These are phyloP conservation scores for Cymodocea nodosa DNA, from an alignment of 116 monocot genomes.

Conservation along the genomic window DNA sequence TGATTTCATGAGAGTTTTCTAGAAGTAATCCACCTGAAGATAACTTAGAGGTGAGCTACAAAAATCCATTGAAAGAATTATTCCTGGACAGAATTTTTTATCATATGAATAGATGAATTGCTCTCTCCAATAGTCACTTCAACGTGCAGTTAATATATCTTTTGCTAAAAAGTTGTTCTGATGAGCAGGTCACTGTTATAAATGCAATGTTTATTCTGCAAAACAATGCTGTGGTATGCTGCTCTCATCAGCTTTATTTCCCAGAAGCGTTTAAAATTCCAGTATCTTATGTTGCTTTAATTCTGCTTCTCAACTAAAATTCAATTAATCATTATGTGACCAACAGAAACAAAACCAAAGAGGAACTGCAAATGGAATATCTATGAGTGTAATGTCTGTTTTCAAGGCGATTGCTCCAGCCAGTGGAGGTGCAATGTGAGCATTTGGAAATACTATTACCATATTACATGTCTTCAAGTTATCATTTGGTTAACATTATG, in stretches of 20 bases:
- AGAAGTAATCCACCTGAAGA: too few species aligned
- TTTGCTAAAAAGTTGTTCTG: neutral
- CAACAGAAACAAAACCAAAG: conserved; percentile 72
- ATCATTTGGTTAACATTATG: too few species aligned
- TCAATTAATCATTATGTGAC: neutral
- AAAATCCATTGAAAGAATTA: too few species aligned
- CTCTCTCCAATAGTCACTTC: too few species aligned
- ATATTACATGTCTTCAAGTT: too few species aligned
- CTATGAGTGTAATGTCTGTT: conserved; percentile 61
- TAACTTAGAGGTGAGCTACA: too few species aligned
- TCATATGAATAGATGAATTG: too few species aligned
- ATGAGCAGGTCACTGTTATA: conserved; percentile 8
- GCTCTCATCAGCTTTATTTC: neutral
- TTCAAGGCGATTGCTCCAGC: conserved; percentile 84
- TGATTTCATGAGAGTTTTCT: too few species aligned
- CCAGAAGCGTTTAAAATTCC: too few species aligned
- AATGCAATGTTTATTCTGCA: conserved; percentile 58
- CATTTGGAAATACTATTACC: neutral
- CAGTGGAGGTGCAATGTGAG: conserved; percentile 65
- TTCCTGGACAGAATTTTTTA: too few species aligned
- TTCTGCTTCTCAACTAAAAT: neutral
- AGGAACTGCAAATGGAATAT: conserved; percentile 93
- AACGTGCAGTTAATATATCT: too few species aligned
- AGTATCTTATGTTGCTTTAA: too few species aligned
- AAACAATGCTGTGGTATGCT: conserved; percentile 80